Evolutionary conservation across 352 stramenopile genomes (phyloP).

Genomic region (Pythium utonaiense): DNA sequence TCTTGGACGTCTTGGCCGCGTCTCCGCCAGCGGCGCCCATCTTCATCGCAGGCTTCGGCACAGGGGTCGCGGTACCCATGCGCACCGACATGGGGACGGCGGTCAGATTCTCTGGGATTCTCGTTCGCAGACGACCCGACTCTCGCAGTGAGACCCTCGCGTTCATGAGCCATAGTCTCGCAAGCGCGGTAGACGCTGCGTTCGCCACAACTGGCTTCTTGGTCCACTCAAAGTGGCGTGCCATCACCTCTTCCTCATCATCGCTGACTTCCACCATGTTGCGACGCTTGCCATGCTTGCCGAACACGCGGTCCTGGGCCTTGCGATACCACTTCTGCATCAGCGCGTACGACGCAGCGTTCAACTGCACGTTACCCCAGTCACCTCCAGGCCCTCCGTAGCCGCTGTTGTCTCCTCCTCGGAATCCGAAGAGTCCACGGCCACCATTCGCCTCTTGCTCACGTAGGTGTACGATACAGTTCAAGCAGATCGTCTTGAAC

Average conservation of each 20-base stretch:
- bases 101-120: constrained; percentile 52
- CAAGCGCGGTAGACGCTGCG: constrained; percentile 76
- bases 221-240: constrained; percentile 72
- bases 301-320: constrained; percentile 88
- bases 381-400: constrained; percentile 32
- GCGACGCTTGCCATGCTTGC: constrained; percentile 55
- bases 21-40: constrained; percentile 68
- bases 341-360: constrained; percentile 82
- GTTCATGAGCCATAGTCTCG: constrained; percentile 73
- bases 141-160: constrained; percentile 61
- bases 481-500: constrained; percentile 94
- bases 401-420: constrained; percentile 3
- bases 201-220: constrained; percentile 67
- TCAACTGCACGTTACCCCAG: constrained; percentile 70
- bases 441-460: constrained; percentile 27
- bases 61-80: constrained; percentile 46
- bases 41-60: constrained; percentile 69
- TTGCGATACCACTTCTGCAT: constrained; percentile 91
- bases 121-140: constrained; percentile 32
- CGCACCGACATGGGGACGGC: constrained; percentile 49
- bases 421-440: constrained; percentile 26
- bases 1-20: constrained; percentile 50
- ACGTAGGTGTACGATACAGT: constrained; percentile 86
- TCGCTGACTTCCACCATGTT: constrained; percentile 78
- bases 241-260: constrained; percentile 79